Percentiles rank a stretch among this genome's conserved stretches.
These are phyloP conservation scores for Trypanosoma mega DNA, from an alignment of 208 protist genomes.

Conservation along the genomic window DNA sequence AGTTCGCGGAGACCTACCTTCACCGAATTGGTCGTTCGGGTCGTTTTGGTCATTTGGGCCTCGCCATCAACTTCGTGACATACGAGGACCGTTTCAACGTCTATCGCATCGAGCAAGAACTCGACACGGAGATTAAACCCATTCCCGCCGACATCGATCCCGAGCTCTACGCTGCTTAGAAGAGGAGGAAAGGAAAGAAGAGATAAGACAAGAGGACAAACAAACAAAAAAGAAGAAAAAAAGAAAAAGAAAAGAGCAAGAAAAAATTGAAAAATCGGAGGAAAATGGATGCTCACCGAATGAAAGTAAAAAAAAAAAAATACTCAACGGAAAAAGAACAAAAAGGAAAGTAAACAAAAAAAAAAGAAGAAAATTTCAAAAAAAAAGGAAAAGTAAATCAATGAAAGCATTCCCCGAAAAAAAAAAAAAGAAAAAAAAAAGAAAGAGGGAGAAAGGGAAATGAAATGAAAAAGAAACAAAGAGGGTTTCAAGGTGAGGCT, in stretches of 20 bases:
- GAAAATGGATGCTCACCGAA: conserved; percentile 3
- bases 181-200: conserved; percentile 2
- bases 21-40: conserved; percentile 96
- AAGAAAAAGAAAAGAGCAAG: background rate
- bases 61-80: conserved; percentile 99
- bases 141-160: conserved; percentile 97
- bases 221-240: conserved; percentile 16
- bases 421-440: conserved; percentile 8
- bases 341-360: conserved; percentile 16
- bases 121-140: conserved; percentile 99
- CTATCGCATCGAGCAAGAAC: conserved; percentile 98
- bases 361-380: conserved; percentile 20
- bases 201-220: background rate
- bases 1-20: conserved; percentile 97
- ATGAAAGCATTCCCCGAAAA: conserved; percentile 12
- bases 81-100: conserved; percentile 96
- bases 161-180: conserved; percentile 92
- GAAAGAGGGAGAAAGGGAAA: conserved; percentile 9
- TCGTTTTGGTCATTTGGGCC: conserved; percentile 97
- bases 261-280: background rate
- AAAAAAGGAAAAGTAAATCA: conserved; percentile 2
- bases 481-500: background rate
- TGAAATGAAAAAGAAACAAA: conserved; percentile 1
- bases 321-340: conserved; percentile 3
- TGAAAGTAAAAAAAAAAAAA: conserved; percentile 11